Evolutionary conservation across 78 protist species (phyloP), one percentile per base, ranked within the genome.

Genomic region (Paratrimastix pyriformis): DNA sequence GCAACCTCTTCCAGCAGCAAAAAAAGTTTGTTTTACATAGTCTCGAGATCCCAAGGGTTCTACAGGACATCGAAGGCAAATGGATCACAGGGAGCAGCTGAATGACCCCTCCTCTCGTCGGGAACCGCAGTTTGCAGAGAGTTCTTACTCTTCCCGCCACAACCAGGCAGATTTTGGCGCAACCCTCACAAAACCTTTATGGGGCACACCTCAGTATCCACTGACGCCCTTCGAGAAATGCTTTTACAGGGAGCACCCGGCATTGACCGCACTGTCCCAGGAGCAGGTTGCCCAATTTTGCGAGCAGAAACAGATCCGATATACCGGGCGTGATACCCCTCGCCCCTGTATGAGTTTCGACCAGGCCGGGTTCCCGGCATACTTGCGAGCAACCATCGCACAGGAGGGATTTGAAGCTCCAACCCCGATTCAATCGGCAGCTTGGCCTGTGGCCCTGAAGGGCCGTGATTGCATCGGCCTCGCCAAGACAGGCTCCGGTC

Each of bases 401-500:
- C 26, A 39, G 11, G 52, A 15, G 21, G 60, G 74, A 44, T 96
- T 93, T 68, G 26, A 74, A 0, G 48, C 37, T 1, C 99, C 99
- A 24, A 87, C 98, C 4, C 70, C 92, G 3, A 94, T 95, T 64
- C 98, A 97, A 83, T 32, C 90, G 0, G 94, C 85, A 66, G 84
- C 89, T 3, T 95, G 98, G 98, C 98, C 99, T 2, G 74, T 82
- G 7, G 86, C 87, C 11, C 70, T 94, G 59, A 0, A 70, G 0
- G 95, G 96, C 43, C 44, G 75, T 29, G 95, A 94, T 75, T 44
- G 89, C 42, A 59, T 94, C 42, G 96, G 90, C 21, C 55, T 92
- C 6, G 96, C 97, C 2, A 80, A 84, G 82, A 97, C 99, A 0
- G 99, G 99, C 38, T 87, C 93, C 1, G 99, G 99, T 21, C 37